A percentile compares a stretch with the other conserved stretches of the same genome.
Conservation (phyloP, 805 yeast species). For the Cyberlindnera mycetangii region DNA sequence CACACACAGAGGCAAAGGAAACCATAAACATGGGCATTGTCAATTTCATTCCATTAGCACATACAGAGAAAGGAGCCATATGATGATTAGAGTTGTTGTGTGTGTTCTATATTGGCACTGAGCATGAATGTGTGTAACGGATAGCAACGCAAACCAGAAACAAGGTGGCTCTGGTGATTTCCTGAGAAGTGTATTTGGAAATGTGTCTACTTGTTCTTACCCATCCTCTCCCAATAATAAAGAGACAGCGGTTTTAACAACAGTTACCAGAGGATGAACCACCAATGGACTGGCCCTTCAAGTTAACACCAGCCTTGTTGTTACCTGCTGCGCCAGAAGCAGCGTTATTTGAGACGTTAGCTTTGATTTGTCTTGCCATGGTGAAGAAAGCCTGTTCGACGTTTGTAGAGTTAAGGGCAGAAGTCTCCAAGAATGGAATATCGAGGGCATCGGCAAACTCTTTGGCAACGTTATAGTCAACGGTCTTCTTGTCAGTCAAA, state of each 20-base stretch:
- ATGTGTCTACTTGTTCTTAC: too few species aligned
- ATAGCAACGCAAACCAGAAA: too few species aligned
- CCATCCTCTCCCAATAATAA: background rate
- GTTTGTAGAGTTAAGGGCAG: constrained; percentile 91
- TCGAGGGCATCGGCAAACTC: constrained; percentile 96
- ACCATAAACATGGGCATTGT: too few species aligned
- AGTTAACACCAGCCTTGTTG: constrained; percentile 65
- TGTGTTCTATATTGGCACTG: too few species aligned
- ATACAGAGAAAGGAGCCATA: too few species aligned
- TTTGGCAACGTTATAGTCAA: constrained; percentile 92
- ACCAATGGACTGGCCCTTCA: constrained; percentile 63
- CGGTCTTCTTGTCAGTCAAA: constrained; percentile 88
- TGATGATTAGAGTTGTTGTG: too few species aligned
- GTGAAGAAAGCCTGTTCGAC: constrained; percentile 98
- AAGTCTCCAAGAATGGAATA: constrained; percentile 93
- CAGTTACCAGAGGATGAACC: constrained; percentile 25
- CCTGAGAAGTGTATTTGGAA: too few species aligned
- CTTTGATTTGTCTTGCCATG: constrained; percentile 98
- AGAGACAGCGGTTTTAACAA: constrained; percentile 7
- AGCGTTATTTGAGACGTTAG: constrained; percentile 74
- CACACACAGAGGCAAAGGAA: too few species aligned
- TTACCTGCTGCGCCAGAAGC: constrained; percentile 32
- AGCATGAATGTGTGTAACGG: too few species aligned
- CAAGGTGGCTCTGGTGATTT: too few species aligned
- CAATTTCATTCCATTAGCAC: too few species aligned